Evolutionary conservation across 1,284 basidiomycete species (phyloP), one percentile per base, ranked within the genome.

Genomic region (Pseudomicrostroma phylloplanum): DNA sequence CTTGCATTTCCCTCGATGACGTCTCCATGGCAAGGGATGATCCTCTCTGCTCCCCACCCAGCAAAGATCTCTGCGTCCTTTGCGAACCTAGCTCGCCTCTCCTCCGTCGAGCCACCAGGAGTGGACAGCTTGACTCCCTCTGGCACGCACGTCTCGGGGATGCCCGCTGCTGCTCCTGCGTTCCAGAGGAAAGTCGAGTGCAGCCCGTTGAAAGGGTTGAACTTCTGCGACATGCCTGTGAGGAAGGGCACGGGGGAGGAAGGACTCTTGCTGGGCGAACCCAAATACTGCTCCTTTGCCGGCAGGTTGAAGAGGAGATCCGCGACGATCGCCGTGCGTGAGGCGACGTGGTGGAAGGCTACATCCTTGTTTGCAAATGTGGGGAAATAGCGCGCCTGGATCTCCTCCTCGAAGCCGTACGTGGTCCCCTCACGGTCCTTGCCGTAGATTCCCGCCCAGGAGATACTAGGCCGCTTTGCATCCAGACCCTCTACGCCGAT

Each of bases 21-120:
- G 69, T 91, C 89, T 83, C 89, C 93, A 79, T 96, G 93, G 74
- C 92, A 94, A 55, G 91, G 90, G 63, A 96, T 91, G 74, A 97
- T 89, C 53, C 89, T 83, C 36, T 89, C 85, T 78, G 92, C 93
- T 71, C 93, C 87, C 91, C 91, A 93, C 1, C 80, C 83, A 0
- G 86, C 83, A 1, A 93, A 89, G 0, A 83, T 86, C 69, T 83
- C 85, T 1, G 85, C 87, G 71, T 90, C 70, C 43, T 67, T 61
- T 19, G 72, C 72, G 63, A 76, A 74, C 53, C 65, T 61, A 55
- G 63, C 68, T 58, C 64, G 60, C 43, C 64, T 58, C 42, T 75
- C 72, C 25, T 66, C 41, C 25, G 59, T 59, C 86, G 30, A 85
- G 36, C 46, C 68, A 13, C 70, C 72, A 1, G 65, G 65, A 26